Conservation (phyloP, 306 rosid species). For the Bauhinia variegata region DNA sequence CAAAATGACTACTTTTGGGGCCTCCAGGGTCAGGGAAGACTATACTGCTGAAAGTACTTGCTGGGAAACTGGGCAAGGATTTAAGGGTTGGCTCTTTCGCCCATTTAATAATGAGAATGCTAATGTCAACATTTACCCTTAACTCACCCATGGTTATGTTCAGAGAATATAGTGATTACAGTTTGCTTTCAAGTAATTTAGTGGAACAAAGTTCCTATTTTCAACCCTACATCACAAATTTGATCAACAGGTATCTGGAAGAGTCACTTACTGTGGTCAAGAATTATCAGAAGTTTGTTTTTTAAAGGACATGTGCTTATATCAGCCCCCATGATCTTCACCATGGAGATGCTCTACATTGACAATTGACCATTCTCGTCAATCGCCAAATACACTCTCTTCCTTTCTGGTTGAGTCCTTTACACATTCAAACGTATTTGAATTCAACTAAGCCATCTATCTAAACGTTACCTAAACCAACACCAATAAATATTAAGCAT, state of each 20-base stretch:
- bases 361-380: too few species aligned
- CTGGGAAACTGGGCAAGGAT: conserved; percentile 22
- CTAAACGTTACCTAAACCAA: too few species aligned
- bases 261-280: conserved; percentile 60
- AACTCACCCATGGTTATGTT: too few species aligned
- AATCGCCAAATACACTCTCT: too few species aligned
- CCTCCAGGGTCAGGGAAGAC: conserved; percentile 30
- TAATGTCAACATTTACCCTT: too few species aligned
- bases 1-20: conserved; percentile 29
- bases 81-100: conserved; percentile 6
- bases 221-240: neutral
- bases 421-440: too few species aligned
- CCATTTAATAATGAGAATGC: neutral
- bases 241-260: conserved; percentile 45
- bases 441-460: too few species aligned
- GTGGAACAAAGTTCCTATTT: neutral
- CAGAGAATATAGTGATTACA: too few species aligned
- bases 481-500: too few species aligned
- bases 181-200: too few species aligned
- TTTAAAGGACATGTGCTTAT: conserved; percentile 62
- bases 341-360: conserved; percentile 36
- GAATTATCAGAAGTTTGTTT: conserved; percentile 58
- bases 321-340: conserved; percentile 68
- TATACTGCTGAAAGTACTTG: conserved; percentile 10
- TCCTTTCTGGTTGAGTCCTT: too few species aligned